phyloP scores from a whole-genome alignment of 208 protist species.

The Crithidia fasciculata region DNA sequence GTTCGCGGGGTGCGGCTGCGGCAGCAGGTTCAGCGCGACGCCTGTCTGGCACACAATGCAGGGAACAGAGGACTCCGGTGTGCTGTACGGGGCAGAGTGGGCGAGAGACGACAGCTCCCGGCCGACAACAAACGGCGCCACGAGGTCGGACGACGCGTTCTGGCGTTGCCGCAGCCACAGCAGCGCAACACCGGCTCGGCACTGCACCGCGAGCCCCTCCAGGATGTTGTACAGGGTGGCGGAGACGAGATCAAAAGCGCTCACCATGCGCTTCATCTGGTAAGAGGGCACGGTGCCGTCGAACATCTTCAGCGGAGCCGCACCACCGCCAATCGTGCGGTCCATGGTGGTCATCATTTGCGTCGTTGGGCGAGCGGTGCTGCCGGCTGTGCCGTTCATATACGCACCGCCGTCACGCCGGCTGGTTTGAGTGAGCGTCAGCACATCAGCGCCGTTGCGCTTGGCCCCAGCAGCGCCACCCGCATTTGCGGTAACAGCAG shows the following conservation, averaged over 20 bases:
- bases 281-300: conserved; percentile 63
- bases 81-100: conserved; percentile 79
- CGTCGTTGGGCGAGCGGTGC: neutral
- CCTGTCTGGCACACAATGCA: conserved; percentile 76
- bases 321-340: neutral
- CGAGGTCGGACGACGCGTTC: conserved; percentile 76
- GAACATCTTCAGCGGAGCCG: conserved; percentile 47
- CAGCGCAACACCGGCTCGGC: conserved; percentile 67
- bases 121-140: conserved; percentile 89
- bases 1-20: conserved; percentile 22
- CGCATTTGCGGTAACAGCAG: too few species aligned
- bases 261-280: conserved; percentile 70
- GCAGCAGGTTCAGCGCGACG: conserved; percentile 83
- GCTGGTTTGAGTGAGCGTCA: conserved; percentile 2
- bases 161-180: conserved; percentile 79
- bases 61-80: conserved; percentile 72
- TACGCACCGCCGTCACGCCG: neutral
- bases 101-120: conserved; percentile 63
- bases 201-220: conserved; percentile 82
- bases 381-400: conserved; percentile 7
- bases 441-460: conserved; percentile 2
- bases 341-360: conserved; percentile 4
- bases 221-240: conserved; percentile 80
- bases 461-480: neutral
- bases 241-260: conserved; percentile 79